Evolutionary conservation across 1,284 basidiomycete genomes (phyloP).

Genomic region (Schizophyllum amplum): DNA sequence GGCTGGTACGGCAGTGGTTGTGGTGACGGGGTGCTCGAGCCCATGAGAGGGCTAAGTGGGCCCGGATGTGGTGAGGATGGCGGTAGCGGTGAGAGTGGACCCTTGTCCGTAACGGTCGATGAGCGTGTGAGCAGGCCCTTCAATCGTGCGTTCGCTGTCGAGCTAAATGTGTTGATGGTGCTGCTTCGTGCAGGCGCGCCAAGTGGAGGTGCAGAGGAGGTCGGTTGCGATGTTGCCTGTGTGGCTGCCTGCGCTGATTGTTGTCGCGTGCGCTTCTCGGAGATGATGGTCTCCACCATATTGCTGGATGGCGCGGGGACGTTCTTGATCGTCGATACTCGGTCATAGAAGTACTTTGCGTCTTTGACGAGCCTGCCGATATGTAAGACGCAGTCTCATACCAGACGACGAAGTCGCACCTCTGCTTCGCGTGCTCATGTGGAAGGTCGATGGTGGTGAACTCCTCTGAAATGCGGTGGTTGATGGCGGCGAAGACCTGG

Average conservation of each 20-base stretch:
- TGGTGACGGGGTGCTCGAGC: conserved; percentile 2
- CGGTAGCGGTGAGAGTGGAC: conserved; percentile 24
- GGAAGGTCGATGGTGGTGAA: conserved; percentile 76
- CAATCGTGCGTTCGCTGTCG: conserved; percentile 33
- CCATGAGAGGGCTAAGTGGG: conserved; percentile 9
- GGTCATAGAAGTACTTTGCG: conserved; percentile 67
- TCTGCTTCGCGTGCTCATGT: conserved; percentile 72
- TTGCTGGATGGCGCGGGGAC: conserved; percentile 51
- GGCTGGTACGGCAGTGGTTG: neutral
- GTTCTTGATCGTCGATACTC: conserved; percentile 64
- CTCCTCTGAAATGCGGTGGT: conserved; percentile 80
- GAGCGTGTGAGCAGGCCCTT: conserved; percentile 33
- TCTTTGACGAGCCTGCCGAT: conserved; percentile 79
- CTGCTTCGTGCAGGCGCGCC: conserved; percentile 25
- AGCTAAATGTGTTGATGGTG: conserved; percentile 18
- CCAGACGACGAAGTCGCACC: conserved; percentile 35
- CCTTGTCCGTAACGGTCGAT: conserved; percentile 27
- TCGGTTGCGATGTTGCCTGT: neutral
- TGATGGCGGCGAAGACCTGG: conserved; percentile 88
- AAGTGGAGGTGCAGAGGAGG: conserved; percentile 2
- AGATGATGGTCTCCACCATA: conserved; percentile 77
- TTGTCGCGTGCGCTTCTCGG: conserved; percentile 55
- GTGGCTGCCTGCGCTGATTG: conserved; percentile 11
- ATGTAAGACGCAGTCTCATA: conserved; percentile 7
- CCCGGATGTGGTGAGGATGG: conserved; percentile 5